A percentile compares a stretch with the other conserved stretches of the same genome.
Evolutionary conservation across 331 rosid genomes (phyloP).

Genomic region (Phaseolus coccineus): DNA sequence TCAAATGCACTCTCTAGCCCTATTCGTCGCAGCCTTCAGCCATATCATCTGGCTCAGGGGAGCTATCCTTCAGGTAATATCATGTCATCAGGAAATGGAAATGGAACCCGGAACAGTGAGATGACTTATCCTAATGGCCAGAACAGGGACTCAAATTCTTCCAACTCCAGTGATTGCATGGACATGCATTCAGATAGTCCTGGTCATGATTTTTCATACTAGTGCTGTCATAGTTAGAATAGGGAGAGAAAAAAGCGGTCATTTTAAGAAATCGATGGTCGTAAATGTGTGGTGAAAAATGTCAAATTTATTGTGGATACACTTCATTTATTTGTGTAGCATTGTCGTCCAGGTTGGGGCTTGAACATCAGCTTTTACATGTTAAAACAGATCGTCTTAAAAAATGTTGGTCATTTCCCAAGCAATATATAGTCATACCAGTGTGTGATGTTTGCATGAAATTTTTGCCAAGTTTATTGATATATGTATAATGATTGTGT

Average conservation of each 20-base stretch:
- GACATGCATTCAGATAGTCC: slow-evolving; percentile 79
- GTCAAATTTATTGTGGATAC: slow-evolving; percentile 40
- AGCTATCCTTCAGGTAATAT: slow-evolving; percentile 51
- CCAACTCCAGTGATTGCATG: slow-evolving; percentile 67
- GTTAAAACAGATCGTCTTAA: slow-evolving; percentile 38
- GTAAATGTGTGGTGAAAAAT: slow-evolving; percentile 43
- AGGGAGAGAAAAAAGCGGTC: slow-evolving; percentile 27
- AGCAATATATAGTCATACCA: slow-evolving; percentile 18
- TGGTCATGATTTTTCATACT: slow-evolving; percentile 59
- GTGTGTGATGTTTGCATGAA: slow-evolving; percentile 34
- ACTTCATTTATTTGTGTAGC: slow-evolving; percentile 43
- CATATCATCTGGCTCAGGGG: slow-evolving; percentile 67
- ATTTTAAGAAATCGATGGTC: slow-evolving; percentile 43
- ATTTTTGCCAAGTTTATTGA: neutral
- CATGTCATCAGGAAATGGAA: slow-evolving; percentile 60
- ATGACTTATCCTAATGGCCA: slow-evolving; percentile 44
- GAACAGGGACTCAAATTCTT: slow-evolving; percentile 63
- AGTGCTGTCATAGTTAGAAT: slow-evolving; percentile 45
- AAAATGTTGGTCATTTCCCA: slow-evolving; percentile 16
- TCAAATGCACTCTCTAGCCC: slow-evolving; percentile 81
- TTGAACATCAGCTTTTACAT: slow-evolving; percentile 37
- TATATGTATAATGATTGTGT: slow-evolving; percentile 14
- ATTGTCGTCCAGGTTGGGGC: slow-evolving; percentile 42
- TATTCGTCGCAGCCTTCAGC: slow-evolving; percentile 71
- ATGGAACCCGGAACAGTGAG: slow-evolving; percentile 59